A percentile compares a stretch with the other conserved stretches of the same genome.
These are phyloP conservation scores for Cercophora scortea DNA, from an alignment of 495 filamentous ascomycete species.

Conservation along the genomic window DNA sequence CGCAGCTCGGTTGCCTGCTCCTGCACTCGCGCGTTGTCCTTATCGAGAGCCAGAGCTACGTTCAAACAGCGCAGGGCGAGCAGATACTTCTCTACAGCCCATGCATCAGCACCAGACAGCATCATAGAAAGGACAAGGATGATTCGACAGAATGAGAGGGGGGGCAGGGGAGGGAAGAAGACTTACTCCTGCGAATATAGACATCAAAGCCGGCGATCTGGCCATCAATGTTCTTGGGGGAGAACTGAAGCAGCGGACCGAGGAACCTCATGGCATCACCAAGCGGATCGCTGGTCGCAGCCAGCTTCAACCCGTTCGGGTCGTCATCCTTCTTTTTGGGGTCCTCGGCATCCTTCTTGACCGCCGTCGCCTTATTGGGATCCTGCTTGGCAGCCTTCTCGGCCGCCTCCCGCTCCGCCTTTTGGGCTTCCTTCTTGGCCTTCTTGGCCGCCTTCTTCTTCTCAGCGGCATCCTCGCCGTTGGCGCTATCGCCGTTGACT, in stretches of 20 bases:
- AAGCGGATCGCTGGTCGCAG: slow-evolving; percentile 72
- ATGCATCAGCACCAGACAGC: slow-evolving; percentile 16
- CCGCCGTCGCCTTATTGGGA: slow-evolving; percentile 48
- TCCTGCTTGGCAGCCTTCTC: slow-evolving; percentile 67
- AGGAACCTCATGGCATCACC: slow-evolving; percentile 85
- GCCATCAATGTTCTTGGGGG: slow-evolving; percentile 70
- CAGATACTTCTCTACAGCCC: slow-evolving; percentile 61
- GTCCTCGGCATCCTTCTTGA: slow-evolving; percentile 40
- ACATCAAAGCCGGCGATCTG: slow-evolving; percentile 90
- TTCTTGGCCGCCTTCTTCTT: slow-evolving; percentile 93
- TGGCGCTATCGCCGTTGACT: slow-evolving; percentile 33
- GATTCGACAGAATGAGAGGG: too few species aligned
- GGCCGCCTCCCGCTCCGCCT: slow-evolving; percentile 70
- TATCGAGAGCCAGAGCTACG: slow-evolving; percentile 60
- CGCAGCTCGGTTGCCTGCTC: slow-evolving; percentile 67
- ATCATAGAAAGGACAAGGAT: not conserved
- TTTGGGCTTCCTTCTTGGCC: slow-evolving; percentile 85
- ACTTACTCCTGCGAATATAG: slow-evolving; percentile 67
- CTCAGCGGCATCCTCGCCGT: slow-evolving; percentile 57
- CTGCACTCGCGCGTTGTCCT: slow-evolving; percentile 66
- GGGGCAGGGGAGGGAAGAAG: not conserved
- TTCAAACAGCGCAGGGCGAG: slow-evolving; percentile 80
- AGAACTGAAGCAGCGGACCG: slow-evolving; percentile 67
- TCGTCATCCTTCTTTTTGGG: slow-evolving; percentile 83
- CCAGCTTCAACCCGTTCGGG: slow-evolving; percentile 69